These are phyloP conservation scores for Ceriops tagal DNA, from an alignment of 345 rosid genomes.

Conservation along the genomic window DNA sequence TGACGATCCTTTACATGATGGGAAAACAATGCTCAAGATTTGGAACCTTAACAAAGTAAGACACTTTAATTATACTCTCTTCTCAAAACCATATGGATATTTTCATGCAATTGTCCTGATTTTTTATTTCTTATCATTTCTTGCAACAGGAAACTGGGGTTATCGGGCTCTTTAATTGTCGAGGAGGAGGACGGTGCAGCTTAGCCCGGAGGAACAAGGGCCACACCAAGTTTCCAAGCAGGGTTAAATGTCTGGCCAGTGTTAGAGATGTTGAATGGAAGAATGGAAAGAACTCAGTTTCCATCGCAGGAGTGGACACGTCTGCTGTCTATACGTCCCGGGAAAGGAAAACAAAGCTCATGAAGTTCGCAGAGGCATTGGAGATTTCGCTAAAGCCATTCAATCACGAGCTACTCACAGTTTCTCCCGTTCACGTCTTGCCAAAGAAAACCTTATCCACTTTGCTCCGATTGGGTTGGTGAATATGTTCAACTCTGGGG, in stretches of 20 bases:
- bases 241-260: background rate
- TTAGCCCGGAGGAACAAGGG: conserved; percentile 1
- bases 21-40: background rate
- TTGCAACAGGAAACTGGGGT: conserved; percentile 19
- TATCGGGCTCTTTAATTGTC: conserved; percentile 30
- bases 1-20: conserved; percentile 14
- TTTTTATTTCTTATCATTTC: background rate
- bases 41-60: conserved; percentile 5
- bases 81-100: background rate
- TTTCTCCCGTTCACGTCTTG: conserved; percentile 28
- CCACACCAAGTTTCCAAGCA: conserved; percentile 5
- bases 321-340: conserved; percentile 18
- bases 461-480: conserved; percentile 30
- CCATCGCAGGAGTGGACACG: background rate
- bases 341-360: conserved; percentile 16
- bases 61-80: too few species aligned
- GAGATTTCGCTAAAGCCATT: conserved; percentile 26
- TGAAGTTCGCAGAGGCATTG: conserved; percentile 8
- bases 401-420: conserved; percentile 21
- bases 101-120: background rate
- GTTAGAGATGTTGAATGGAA: conserved; percentile 20
- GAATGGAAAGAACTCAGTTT: background rate
- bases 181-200: conserved; percentile 30
- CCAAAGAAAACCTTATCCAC: conserved; percentile 1
- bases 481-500: conserved; percentile 31